These are phyloP conservation scores for Stevia rebaudiana DNA, from an alignment of 140 eudicot genomes.

Conservation along the genomic window DNA sequence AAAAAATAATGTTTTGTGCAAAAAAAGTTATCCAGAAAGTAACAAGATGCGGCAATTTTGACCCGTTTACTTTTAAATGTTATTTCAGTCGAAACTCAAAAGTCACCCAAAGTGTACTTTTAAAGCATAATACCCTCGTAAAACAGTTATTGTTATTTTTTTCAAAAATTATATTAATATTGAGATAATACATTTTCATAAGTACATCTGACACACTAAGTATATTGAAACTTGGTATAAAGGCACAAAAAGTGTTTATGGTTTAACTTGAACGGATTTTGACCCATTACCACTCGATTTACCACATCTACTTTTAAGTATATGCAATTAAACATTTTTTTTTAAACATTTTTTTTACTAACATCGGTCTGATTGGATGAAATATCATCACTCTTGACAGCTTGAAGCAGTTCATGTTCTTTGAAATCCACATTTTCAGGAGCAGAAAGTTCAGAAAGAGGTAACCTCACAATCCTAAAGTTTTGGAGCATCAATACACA, in stretches of 20 bases:
- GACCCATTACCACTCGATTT: no score
- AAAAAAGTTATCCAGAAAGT: slow-evolving; percentile 5
- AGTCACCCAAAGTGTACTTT: no score
- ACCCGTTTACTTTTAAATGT: background rate
- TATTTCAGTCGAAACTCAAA: no score
- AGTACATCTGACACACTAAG: no score
- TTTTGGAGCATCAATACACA: background rate
- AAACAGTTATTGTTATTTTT: no score
- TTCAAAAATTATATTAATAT: no score
- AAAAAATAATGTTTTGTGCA: slow-evolving; percentile 35
- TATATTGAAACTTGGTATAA: no score
- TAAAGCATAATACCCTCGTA: no score
- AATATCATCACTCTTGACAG: slow-evolving; percentile 17
- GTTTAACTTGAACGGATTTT: no score
- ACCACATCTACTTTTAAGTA: background rate
- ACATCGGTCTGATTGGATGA: slow-evolving; percentile 22
- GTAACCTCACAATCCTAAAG: slow-evolving; percentile 61
- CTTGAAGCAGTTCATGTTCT: slow-evolving; percentile 31
- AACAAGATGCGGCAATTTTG: background rate
- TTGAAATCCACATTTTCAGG: slow-evolving; percentile 30
- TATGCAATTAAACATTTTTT: background rate
- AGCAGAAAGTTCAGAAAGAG: slow-evolving; percentile 45
- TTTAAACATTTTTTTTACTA: slow-evolving; percentile 19
- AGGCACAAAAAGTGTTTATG: no score
- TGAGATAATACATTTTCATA: no score